Evolutionary conservation across 371 early-diverging fungal species (phyloP), one percentile per base, ranked within the genome.

Genomic region (Syncephalastrum contaminatum): DNA sequence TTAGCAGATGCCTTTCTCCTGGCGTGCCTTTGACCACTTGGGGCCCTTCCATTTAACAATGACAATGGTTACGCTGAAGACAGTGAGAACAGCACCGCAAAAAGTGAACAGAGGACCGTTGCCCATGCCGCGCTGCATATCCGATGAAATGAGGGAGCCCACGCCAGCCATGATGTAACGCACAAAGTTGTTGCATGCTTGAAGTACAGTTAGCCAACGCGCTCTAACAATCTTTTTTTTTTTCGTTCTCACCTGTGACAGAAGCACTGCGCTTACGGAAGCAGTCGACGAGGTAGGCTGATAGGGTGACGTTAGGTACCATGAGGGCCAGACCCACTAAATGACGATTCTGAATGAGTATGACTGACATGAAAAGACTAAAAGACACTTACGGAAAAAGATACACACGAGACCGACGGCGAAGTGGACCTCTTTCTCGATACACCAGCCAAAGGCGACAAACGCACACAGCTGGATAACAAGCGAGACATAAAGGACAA

Each of bases 231-330:
- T 50, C 18, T 50, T 5, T 19, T 22, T 19, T 0, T 22, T n/a
- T 1, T 16, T 7, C 6, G n/a, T 13, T n/a, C 18, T 24, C 30
- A 50, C 50, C 50, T 13, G 73, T 72, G 4, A 72, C 77, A 20
- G 77, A 76, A 1, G 77, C 77, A 36, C 73, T 58, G 22, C 63
- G 62, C 27, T 57, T 65, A 4, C 64, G 63, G 48, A 67, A 70
- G 40, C 73, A 76, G 41, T 76, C 77, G 4, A 73, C 65, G 53
- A 76, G 62, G 30, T 76, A 76, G 4, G 77, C 65, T 10, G 56
- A 59, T 10, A 76, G 39, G 41, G 63, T 59, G 4, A 76, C 66
- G 25, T 70, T 67, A 15, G 73, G 73, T 22, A 67, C 44, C 69
- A 72, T 70, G 10, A 64, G 13, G 1, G 67, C 48, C 16, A 72